A percentile compares a stretch with the other conserved stretches of the same genome.
phyloP scores from a whole-genome alignment of 2,329 filamentous ascomycete genomes.

The Fusarium clavum region DNA sequence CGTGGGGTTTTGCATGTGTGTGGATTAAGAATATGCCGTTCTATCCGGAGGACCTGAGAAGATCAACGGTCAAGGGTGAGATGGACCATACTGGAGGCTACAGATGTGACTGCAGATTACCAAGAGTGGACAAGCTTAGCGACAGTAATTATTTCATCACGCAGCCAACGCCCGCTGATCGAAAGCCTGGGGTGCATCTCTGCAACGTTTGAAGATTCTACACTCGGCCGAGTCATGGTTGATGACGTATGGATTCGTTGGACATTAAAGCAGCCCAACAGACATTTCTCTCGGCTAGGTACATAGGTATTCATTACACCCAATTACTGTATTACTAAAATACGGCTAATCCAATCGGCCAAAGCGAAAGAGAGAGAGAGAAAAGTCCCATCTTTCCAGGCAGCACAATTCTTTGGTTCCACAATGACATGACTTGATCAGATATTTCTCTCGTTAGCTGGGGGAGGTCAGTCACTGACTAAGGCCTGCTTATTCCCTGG shows the following conservation, averaged over 20 bases:
- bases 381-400: slow-evolving; percentile 11
- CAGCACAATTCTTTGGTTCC: slow-evolving; percentile 30
- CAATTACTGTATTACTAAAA: background rate
- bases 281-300: no score
- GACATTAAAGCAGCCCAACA: no score
- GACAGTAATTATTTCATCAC: slow-evolving; percentile 8
- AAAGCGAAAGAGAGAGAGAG: background rate
- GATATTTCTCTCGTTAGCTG: background rate
- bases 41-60: slow-evolving; percentile 17
- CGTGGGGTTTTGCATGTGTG: slow-evolving; percentile 1
- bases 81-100: background rate
- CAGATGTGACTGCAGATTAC: background rate
- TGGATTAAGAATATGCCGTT: slow-evolving; percentile 32
- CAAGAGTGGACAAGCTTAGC: slow-evolving; percentile 7
- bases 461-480: background rate
- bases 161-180: slow-evolving; percentile 6
- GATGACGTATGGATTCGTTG: background rate
- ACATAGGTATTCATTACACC: no score
- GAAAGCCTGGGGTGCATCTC: slow-evolving; percentile 2
- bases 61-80: slow-evolving; percentile 18
- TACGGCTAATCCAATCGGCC: slow-evolving; percentile 1
- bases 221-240: slow-evolving; percentile 7
- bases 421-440: slow-evolving; percentile 20
- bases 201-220: background rate
- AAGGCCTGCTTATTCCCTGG: slow-evolving; percentile 22